A percentile compares a stretch with the other conserved stretches of the same genome.
Conservation (phyloP, 2,329 filamentous ascomycete genomes). For the Aspergillus pseudotamarii region DNA sequence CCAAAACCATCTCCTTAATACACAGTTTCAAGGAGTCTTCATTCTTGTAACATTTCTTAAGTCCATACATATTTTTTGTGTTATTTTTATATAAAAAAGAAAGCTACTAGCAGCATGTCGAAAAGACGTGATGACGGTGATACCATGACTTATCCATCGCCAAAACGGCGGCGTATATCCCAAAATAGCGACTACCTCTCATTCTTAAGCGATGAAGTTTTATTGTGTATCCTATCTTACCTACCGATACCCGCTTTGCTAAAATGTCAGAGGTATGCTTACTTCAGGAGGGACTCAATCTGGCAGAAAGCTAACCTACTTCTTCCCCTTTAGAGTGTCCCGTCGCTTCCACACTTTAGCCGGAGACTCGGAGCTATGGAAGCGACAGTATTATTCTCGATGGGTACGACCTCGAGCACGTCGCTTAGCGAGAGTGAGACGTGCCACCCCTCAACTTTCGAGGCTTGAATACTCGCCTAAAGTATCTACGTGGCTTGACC, state of each 20-base stretch:
- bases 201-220: conserved; percentile 79
- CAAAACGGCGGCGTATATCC: conserved; percentile 49
- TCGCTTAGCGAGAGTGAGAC: conserved; percentile 69
- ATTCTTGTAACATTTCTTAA: neutral
- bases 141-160: conserved; percentile 22
- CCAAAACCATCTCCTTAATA: neutral
- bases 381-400: conserved; percentile 79
- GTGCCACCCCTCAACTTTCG: conserved; percentile 37
- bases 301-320: neutral
- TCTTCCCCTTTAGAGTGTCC: conserved; percentile 51
- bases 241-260: conserved; percentile 72
- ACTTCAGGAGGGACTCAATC: neutral
- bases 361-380: conserved; percentile 87
- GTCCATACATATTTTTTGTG: neutral
- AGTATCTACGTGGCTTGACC: conserved; percentile 63
- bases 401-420: conserved; percentile 83
- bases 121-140: conserved; percentile 32
- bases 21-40: neutral
- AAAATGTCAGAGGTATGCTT: conserved; percentile 58
- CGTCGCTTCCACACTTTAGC: conserved; percentile 72
- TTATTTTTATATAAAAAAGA: neutral
- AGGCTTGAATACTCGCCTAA: conserved; percentile 57
- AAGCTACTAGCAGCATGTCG: conserved; percentile 29
- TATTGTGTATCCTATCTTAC: conserved; percentile 79
- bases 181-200: conserved; percentile 64